Percentiles rank a stretch among this genome's conserved stretches.
These are phyloP conservation scores for Phytophthora syringae DNA, from an alignment of 352 stramenopile genomes.

Conservation along the genomic window DNA sequence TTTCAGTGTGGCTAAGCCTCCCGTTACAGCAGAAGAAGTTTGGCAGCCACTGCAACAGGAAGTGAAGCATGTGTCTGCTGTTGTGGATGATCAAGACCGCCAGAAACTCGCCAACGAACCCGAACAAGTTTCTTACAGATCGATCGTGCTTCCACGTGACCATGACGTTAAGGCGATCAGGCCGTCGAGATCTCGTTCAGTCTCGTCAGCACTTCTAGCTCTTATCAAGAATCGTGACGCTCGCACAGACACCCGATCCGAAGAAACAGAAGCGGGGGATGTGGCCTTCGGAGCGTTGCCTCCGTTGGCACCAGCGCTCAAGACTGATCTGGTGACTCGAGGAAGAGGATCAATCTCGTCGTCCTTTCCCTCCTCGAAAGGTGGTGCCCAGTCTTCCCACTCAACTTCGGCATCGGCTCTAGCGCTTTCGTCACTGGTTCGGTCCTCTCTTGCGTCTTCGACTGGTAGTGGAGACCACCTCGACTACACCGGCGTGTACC, in stretches of 20 bases:
- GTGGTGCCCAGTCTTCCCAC: conserved; percentile 2
- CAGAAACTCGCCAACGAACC: neutral
- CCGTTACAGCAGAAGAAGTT: neutral
- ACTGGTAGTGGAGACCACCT: conserved; percentile 40
- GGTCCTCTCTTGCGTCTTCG: conserved; percentile 35
- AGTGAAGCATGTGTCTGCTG: neutral
- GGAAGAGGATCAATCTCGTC: conserved; percentile 22
- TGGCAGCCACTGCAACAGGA: neutral
- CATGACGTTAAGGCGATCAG: neutral
- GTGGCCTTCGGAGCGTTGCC: conserved; percentile 29
- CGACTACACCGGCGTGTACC: conserved; percentile 63
- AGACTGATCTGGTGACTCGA: conserved; percentile 26
- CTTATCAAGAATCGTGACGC: conserved; percentile 33
- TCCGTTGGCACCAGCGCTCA: conserved; percentile 25
- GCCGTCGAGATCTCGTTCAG: neutral
- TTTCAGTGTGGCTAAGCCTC: conserved; percentile 21
- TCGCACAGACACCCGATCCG: conserved; percentile 31
- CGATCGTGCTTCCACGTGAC: conserved; percentile 11
- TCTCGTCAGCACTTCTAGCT: conserved; percentile 33
- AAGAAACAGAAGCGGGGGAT: conserved; percentile 37
- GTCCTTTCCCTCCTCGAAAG: conserved; percentile 10
- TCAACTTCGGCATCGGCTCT: conserved; percentile 23
- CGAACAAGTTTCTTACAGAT: conserved; percentile 17
- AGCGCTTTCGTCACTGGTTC: conserved; percentile 20
- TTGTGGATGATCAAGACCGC: neutral